Conservation (phyloP, 2,329 filamentous ascomycete species). For the Penicillium sp. region DNA sequence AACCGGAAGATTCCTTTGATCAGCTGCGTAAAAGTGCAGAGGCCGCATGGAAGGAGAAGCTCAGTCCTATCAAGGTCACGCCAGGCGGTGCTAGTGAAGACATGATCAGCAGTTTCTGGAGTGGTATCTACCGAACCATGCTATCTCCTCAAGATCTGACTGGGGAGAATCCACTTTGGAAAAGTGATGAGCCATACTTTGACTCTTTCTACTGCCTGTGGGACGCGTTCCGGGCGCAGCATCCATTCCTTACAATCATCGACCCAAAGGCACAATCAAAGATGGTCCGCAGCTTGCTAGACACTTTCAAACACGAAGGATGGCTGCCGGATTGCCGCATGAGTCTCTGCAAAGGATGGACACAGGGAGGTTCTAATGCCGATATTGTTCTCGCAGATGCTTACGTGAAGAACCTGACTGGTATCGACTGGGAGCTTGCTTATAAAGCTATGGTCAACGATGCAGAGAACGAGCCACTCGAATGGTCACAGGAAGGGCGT, state of each 20-base stretch:
- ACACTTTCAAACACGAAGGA: slow-evolving; percentile 33
- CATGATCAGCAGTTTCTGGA: slow-evolving; percentile 61
- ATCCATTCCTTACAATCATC: slow-evolving; percentile 30
- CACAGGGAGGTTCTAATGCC: slow-evolving; percentile 52
- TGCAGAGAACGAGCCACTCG: slow-evolving; percentile 65
- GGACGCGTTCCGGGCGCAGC: slow-evolving; percentile 25
- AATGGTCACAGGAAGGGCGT: slow-evolving; percentile 67
- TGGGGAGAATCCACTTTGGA: slow-evolving; percentile 66
- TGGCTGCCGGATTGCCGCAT: slow-evolving; percentile 36
- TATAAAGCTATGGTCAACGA: slow-evolving; percentile 69
- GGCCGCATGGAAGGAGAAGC: slow-evolving; percentile 58
- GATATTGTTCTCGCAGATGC: slow-evolving; percentile 66
- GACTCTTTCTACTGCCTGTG: slow-evolving; percentile 62
- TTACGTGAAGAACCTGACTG: slow-evolving; percentile 62
- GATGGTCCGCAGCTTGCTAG: slow-evolving; percentile 32
- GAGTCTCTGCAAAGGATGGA: slow-evolving; percentile 35
- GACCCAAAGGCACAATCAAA: slow-evolving; percentile 28
- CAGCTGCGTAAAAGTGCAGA: slow-evolving; percentile 46
- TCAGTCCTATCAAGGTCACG: slow-evolving; percentile 57
- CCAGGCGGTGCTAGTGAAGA: slow-evolving; percentile 52
- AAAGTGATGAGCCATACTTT: slow-evolving; percentile 64
- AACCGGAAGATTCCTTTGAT: slow-evolving; percentile 48
- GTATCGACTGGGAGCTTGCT: slow-evolving; percentile 64
- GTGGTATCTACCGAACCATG: slow-evolving; percentile 67
- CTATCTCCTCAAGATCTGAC: slow-evolving; percentile 69